phyloP scores from a whole-genome alignment of 805 yeast genomes.

The Ogataea dorogensis region DNA sequence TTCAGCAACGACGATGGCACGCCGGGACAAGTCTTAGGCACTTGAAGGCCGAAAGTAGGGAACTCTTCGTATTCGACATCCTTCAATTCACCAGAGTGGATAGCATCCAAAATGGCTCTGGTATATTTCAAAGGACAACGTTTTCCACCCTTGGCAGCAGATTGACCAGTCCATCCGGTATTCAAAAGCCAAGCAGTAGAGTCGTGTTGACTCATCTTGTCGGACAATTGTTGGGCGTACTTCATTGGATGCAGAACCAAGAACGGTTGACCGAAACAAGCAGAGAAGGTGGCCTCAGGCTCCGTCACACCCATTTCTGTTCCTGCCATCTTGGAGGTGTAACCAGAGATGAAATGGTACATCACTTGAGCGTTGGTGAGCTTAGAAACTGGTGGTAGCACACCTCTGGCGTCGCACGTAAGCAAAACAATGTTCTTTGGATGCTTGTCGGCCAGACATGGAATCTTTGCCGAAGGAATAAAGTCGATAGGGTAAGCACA shows the following conservation, averaged over 20 bases:
- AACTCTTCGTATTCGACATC: conserved; percentile 78
- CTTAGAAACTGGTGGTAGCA: conserved; percentile 93
- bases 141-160: conserved; percentile 90
- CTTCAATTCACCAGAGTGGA: conserved; percentile 85
- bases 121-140: conserved; percentile 98
- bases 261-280: conserved; percentile 99
- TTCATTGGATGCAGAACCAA: conserved; percentile 96
- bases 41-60: conserved; percentile 81
- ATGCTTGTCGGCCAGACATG: conserved; percentile 86
- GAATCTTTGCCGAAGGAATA: conserved; percentile 94
- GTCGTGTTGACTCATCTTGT: conserved; percentile 83
- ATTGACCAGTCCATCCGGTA: conserved; percentile 98
- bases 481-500: conserved; percentile 98
- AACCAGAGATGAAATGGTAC: conserved; percentile 98
- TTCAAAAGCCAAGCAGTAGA: conserved; percentile 95
- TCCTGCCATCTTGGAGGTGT: conserved; percentile 99
- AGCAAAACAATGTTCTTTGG: conserved; percentile 89
- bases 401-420: conserved; percentile 98
- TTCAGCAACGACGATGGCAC: conserved; percentile 85
- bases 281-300: conserved; percentile 96
- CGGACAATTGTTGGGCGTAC: conserved; percentile 93
- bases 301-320: conserved; percentile 98
- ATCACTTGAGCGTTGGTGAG: conserved; percentile 93
- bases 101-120: conserved; percentile 91
- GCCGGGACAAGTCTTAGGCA: conserved; percentile 77